phyloP scores from a whole-genome alignment of 2,329 filamentous ascomycete genomes.

The Botrytis paeoniae region DNA sequence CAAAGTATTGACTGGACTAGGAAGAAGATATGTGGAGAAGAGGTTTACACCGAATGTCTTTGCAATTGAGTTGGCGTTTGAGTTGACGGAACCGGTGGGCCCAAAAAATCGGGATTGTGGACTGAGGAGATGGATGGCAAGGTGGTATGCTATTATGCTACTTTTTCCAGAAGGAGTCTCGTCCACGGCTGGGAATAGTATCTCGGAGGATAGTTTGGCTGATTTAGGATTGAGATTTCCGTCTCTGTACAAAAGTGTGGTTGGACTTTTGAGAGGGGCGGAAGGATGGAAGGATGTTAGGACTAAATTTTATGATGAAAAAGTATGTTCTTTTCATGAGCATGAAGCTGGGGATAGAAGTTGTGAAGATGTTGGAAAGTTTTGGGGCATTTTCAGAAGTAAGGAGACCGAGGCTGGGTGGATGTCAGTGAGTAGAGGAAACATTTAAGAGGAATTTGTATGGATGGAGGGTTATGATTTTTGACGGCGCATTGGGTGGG shows the following conservation, averaged over 20 bases:
- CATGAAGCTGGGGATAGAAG: not conserved
- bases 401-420: conserved; percentile 8
- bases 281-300: conserved; percentile 11
- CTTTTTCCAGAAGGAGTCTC: not conserved
- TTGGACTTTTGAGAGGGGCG: not conserved
- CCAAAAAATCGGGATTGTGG: not conserved
- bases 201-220: not conserved
- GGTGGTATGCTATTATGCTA: conserved; percentile 11
- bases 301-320: not conserved
- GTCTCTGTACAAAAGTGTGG: conserved; percentile 1
- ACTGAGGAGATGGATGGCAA: conserved; percentile 4
- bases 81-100: not conserved
- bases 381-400: conserved; percentile 7
- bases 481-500: not conserved
- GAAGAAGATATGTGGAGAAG: conserved; percentile 13
- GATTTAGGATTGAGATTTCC: not conserved
- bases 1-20: not conserved
- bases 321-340: conserved; percentile 12
- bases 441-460: not conserved
- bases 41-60: not conserved
- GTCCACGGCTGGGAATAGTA: not conserved
- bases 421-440: not conserved
- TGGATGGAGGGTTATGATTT: not conserved
- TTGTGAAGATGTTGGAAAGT: conserved; percentile 13
- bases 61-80: conserved; percentile 10